Conservation (phyloP, 306 rosid genomes). For the Trifolium dubium region DNA sequence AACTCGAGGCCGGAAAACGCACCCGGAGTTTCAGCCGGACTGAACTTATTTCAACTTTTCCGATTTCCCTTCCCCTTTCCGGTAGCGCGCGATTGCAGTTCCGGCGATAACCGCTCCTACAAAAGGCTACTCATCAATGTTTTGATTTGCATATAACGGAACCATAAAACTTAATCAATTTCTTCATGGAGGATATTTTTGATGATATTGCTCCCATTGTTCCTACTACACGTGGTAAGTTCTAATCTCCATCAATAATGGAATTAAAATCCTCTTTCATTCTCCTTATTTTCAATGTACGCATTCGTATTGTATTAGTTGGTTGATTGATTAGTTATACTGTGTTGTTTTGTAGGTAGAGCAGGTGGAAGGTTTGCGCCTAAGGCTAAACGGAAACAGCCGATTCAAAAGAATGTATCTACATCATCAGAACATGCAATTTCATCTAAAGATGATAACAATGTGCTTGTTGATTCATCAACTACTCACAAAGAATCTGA, state of each 20-base stretch:
- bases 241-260: not conserved
- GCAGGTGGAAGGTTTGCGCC: constrained; percentile 63
- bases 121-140: not conserved
- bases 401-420: constrained; percentile 49
- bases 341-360: constrained; percentile 48
- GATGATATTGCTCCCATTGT: not conserved
- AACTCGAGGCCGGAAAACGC: not conserved
- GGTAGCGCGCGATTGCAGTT: not conserved
- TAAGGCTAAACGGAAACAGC: constrained; percentile 61
- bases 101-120: not conserved
- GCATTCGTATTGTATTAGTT: not conserved
- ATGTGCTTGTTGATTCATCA: constrained; percentile 34
- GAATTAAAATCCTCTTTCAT: not conserved
- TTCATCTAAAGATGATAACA: constrained; percentile 41
- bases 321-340: not conserved
- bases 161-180: not conserved
- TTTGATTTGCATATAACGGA: not conserved
- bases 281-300: not conserved
- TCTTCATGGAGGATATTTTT: not conserved
- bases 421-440: not conserved
- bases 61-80: not conserved
- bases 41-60: too few species aligned
- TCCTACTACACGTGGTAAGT: not conserved
- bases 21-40: not conserved
- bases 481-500: constrained; percentile 22